Percentiles rank a stretch among this genome's conserved stretches.
These are phyloP conservation scores for Primulina huaijiensis DNA, from an alignment of 257 asterid genomes.

Conservation along the genomic window DNA sequence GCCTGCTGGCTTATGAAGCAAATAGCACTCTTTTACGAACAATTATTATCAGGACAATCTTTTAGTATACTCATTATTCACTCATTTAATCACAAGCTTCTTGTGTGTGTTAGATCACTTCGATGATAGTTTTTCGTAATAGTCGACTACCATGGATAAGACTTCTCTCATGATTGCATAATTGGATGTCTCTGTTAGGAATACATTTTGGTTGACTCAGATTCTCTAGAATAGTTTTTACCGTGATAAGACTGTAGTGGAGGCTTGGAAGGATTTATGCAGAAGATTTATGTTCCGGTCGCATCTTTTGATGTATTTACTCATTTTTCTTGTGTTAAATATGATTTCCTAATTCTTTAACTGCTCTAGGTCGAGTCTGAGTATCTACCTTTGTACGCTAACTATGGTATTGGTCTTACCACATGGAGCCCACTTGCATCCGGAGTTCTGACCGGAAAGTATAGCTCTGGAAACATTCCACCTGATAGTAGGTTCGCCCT, in stretches of 20 bases:
- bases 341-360: constrained; percentile 22
- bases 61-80: background rate
- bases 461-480: constrained; percentile 61
- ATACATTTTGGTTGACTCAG: background rate
- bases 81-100: background rate
- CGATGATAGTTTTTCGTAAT: background rate
- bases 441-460: constrained; percentile 92
- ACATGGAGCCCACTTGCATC: constrained; percentile 99
- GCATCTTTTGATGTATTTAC: background rate
- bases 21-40: too few relatives aligned
- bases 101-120: background rate
- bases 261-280: background rate
- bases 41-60: background rate
- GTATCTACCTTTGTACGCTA: constrained; percentile 71
- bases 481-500: constrained; percentile 83
- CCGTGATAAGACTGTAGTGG: background rate
- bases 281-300: background rate
- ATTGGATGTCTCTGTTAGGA: background rate
- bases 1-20: background rate
- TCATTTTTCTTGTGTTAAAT: background rate
- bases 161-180: background rate
- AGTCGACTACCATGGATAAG: background rate
- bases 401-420: constrained; percentile 91
- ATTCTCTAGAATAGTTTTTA: too few relatives aligned
- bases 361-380: constrained; percentile 81